Evolutionary conservation across 106 monocot species (phyloP), one percentile per base, ranked within the genome.

Genomic region (Chionographis japonica): DNA sequence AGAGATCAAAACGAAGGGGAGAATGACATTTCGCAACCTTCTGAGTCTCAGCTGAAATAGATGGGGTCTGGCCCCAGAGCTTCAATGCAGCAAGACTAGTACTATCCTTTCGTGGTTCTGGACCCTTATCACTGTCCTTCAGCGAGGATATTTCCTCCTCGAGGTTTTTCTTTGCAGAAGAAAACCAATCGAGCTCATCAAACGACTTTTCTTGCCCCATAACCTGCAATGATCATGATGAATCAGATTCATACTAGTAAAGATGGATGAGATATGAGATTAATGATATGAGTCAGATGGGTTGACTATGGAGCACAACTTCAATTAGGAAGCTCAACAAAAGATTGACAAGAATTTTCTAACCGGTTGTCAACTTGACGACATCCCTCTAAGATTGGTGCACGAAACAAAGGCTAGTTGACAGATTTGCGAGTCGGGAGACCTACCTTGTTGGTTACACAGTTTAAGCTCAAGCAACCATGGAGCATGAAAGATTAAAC

Each of bases 101-200:
- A 60, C 56, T 52, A 3, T 62, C 66, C 40, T 52, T 77, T 2
- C 51, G 57, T 19, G 62, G 66, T 10, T 70, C 71, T 10, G n/a
- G 51, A 58, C 62, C 37, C 40, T 68, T 49, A 61, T n/a, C 37
- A 52, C 60, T 61, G 19, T 65, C 49, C 13, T 74, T 52, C 18
- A 74, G 59, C 11, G 69, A 66, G 2, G 3, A 3, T n/a, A 75
- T 35, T n/a, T 50, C 60, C 55, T 69, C 78, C 14, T 74, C 70
- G n/a, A 85, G 69, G 57, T 63, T 81, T 40, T 59, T 63, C 60
- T 62, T 78, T 54, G 54, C 52, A 41, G 70, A 77, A 53, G 56
- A 70, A 75, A 85, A 81, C 77, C 85, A 85, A 50, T 81, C 19
- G 17, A 85, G 51, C 16, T 75, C 81, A 53, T 78, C 77, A 63